Evolutionary conservation across 352 stramenopile species (phyloP), one percentile per base, ranked within the genome.

Genomic region (Phytophthora nicotianae): DNA sequence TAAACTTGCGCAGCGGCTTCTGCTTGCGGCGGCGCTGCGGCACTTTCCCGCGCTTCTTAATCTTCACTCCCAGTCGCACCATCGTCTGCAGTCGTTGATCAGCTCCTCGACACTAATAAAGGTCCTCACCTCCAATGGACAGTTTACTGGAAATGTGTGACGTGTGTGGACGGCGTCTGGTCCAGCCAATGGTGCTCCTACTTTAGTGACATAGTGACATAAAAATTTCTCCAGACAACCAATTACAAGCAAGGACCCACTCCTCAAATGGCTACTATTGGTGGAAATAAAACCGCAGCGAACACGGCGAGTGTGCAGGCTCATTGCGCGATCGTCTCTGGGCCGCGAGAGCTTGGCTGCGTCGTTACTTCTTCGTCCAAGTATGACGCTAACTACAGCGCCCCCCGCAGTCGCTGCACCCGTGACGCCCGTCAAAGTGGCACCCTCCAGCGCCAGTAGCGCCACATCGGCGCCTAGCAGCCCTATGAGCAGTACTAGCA

Each of bases 1-100:
- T 89, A 62, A 88, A 93, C 65, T 84, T 85, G 53, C 81, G 81
- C 53, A 85, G 72, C 50, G 81, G 79, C 73, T 92, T 92, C 53
- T 78, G 72, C 38, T 91, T 88, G 62, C 80, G 79, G 65, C 80
- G 79, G 58, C 58, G 83, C 37, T 86, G 67, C 54, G 86, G 86
- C 32, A 80, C 70, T 65, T 94, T 90, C 35, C 67, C 69, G 68
- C 81, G 80, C 66, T 76, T 68, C 70, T 89, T 89, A 68, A 92
- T 85, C 50, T 66, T 79, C 49, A 72, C 78, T 7, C 82, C 82
- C 21, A 76, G 57, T 8, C 77, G 70, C 16, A 59, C 56, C 78
- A 87, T 87, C 19, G 19, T 53, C 33, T 47, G n/a, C 27, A 50
- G 42, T 43, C 14, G 20, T 2, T 20, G 51, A 13, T 38, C 13